Evolutionary conservation across 2,329 filamentous ascomycete genomes (phyloP).

Genomic region (Paramyrothecium sp.): DNA sequence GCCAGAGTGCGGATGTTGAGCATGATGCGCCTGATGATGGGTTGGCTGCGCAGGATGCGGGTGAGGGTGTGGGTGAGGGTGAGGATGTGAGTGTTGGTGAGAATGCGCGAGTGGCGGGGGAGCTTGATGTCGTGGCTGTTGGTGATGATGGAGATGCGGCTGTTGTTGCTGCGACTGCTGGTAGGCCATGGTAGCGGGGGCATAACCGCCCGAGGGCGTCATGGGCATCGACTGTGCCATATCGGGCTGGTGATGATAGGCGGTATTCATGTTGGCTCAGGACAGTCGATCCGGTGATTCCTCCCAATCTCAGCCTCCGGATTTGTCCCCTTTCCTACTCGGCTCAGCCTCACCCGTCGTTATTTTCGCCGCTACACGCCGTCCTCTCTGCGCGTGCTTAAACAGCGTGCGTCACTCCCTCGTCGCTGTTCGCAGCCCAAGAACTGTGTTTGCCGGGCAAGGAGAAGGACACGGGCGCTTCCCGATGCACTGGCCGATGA

Average conservation of each 20-base stretch:
- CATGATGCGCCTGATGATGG: slow-evolving; percentile 8
- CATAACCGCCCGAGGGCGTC: slow-evolving; percentile 18
- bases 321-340: no score
- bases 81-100: slow-evolving; percentile 18
- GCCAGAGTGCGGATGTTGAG: slow-evolving; percentile 6
- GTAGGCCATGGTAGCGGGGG: neutral
- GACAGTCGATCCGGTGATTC: neutral
- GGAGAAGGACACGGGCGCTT: no score
- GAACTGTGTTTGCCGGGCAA: no score
- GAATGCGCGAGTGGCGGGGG: slow-evolving; percentile 16
- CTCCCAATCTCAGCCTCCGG: no score
- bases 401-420: no score
- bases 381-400: no score
- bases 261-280: slow-evolving; percentile 24
- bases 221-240: slow-evolving; percentile 29
- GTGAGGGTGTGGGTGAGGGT: slow-evolving; percentile 15
- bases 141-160: slow-evolving; percentile 12
- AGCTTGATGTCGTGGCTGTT: slow-evolving; percentile 16
- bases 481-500: no score
- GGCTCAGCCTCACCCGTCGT: no score
- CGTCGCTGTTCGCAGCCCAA: no score
- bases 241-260: slow-evolving; percentile 27
- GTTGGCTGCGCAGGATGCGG: slow-evolving; percentile 13
- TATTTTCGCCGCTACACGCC: no score
- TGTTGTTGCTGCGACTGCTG: slow-evolving; percentile 12